Evolutionary conservation across 208 protist genomes (phyloP), one percentile per base, ranked within the genome.

Genomic region (Trypanosoma congolense): DNA sequence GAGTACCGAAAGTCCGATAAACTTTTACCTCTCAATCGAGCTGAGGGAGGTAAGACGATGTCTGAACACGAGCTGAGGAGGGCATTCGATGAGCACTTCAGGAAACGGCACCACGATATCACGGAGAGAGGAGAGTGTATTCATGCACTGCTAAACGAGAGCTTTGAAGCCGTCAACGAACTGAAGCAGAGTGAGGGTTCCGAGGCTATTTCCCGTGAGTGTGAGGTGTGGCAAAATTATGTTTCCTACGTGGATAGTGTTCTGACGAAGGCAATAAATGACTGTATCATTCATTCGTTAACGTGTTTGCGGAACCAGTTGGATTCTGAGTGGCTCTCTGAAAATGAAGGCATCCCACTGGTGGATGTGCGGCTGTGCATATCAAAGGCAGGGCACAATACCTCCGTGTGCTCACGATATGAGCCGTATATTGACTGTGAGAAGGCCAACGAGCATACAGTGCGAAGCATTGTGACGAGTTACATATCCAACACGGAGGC

Each of bases 351-450:
- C 44, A 87, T 90, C 21, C 84, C 92, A 10, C 76, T 98, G 22
- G 56, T 98, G 0, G 92, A 97, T 36, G 78, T 96, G 31, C 93
- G 96, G 75, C 73, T 97, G 26, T 70, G 67, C 54, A 75, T 98
- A 8, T 73, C 77, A 24, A 94, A 87, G 73, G 55, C 63, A 12
- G 40, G 29, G 3, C 75, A 73, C 6, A 50, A 61, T 5, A 69
- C 77, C n/a, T 43, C 62, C 16, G 70, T 65, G 8, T 74, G 57
- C n/a, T 91, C 86, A 18, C 66, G 76, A 30, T 96, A 87, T 65
- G 87, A 92, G 4, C 91, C 91, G 8, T 59, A 76, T 30, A 72
- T 88, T 43, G 24, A 53, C n/a, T 51, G 50, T 48, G 30, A 56
- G 19, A 59, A 56, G 21, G 48, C 59, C 40, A 62, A 61, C 24